These are phyloP conservation scores for Pyrenophora graminea DNA, from an alignment of 2,329 filamentous ascomycete species.

Conservation along the genomic window DNA sequence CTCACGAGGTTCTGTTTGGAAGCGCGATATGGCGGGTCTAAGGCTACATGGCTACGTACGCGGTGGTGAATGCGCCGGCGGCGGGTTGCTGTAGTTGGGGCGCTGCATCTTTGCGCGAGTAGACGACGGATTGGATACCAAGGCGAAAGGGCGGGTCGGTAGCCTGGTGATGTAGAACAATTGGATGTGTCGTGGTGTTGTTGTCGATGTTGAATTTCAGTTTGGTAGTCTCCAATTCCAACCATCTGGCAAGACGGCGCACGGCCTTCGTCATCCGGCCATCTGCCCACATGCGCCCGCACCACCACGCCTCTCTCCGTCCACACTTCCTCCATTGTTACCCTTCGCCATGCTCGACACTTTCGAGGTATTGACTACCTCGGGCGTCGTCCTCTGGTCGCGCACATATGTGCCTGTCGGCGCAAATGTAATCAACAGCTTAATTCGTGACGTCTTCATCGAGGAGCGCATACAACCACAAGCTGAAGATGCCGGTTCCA, in stretches of 20 bases:
- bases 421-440: conserved; percentile 83
- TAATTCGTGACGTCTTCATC: conserved; percentile 97
- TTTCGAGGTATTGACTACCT: conserved; percentile 95
- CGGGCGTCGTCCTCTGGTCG: conserved; percentile 96
- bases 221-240: conserved; percentile 12
- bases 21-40: background rate
- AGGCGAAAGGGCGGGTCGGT: background rate
- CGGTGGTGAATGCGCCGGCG: conserved; percentile 78
- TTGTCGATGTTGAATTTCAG: conserved; percentile 16
- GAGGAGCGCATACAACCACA: conserved; percentile 78
- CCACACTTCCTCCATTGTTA: conserved; percentile 3
- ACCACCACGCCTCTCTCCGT: conserved; percentile 7
- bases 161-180: background rate
- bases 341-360: conserved; percentile 78
- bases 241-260: conserved; percentile 29
- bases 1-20: no score
- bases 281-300: conserved; percentile 11
- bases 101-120: conserved; percentile 73
- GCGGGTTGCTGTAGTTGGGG: conserved; percentile 73
- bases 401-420: conserved; percentile 80
- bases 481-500: conserved; percentile 64
- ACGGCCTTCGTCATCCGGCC: conserved; percentile 38
- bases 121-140: no score
- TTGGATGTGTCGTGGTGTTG: conserved; percentile 10
- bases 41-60: conserved; percentile 51